phyloP scores from a whole-genome alignment of 176 grass and related monocot genomes.

The Eleusine indica region DNA sequence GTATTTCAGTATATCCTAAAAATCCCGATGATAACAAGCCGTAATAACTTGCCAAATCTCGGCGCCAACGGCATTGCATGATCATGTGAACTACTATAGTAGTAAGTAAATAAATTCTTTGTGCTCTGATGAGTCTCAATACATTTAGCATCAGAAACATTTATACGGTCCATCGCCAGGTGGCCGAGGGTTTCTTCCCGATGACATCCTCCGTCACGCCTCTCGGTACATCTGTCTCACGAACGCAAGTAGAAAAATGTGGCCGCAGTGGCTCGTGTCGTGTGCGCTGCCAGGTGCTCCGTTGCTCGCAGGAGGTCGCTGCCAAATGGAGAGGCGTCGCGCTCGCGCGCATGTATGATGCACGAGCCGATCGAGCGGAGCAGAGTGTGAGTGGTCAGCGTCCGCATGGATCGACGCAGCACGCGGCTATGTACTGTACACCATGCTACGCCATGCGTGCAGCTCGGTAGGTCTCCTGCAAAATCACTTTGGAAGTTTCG shows the following conservation, averaged over 20 bases:
- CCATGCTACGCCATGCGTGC: too few species aligned
- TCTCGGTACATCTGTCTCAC: neutral
- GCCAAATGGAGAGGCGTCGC: conserved; percentile 19
- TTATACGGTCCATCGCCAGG: neutral
- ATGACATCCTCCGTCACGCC: neutral
- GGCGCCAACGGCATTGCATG: neutral
- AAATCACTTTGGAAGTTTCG: neutral
- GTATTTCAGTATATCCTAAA: neutral
- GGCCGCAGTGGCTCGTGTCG: neutral
- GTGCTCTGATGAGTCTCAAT: neutral
- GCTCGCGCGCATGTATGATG: neutral
- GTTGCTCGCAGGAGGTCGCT: neutral
- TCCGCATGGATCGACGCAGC: neutral
- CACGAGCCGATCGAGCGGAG: neutral
- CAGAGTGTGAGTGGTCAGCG: neutral
- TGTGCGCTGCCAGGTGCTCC: neutral
- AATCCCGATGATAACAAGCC: neutral
- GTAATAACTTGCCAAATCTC: neutral
- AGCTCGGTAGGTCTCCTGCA: neutral
- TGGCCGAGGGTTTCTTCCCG: neutral
- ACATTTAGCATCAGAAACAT: neutral
- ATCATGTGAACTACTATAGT: too few species aligned
- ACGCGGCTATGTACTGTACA: too few species aligned
- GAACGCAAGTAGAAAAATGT: neutral
- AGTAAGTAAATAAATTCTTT: neutral